Evolutionary conservation across 164 flowering plant species (phyloP).

Genomic region (Stephania japonica): DNA sequence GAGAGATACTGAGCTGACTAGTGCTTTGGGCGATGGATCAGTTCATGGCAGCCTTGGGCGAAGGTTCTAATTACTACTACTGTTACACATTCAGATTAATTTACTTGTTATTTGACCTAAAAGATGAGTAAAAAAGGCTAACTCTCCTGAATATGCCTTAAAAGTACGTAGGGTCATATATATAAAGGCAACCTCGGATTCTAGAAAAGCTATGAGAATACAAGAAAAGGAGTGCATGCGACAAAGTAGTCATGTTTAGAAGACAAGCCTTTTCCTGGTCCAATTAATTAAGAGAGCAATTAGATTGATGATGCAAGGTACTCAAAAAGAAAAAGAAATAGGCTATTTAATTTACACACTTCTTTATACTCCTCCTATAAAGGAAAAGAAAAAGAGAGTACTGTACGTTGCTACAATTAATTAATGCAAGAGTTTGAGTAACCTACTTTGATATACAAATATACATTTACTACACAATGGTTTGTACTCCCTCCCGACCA

Average conservation of each 20-base stretch:
- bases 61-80: background rate
- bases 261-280: background rate
- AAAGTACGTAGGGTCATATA: constrained; percentile 6
- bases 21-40: background rate
- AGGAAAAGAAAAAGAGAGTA: no score
- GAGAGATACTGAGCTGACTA: background rate
- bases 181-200: constrained; percentile 22
- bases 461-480: no score
- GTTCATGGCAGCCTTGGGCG: background rate
- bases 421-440: no score
- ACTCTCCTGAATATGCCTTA: background rate
- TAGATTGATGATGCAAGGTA: no score
- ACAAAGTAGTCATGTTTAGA: background rate
- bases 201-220: constrained; percentile 13
- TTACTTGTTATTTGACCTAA: constrained; percentile 10
- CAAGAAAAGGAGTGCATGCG: background rate
- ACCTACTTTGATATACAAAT: no score
- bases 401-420: no score
- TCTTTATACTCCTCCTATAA: no score
- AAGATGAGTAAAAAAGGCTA: constrained; percentile 6
- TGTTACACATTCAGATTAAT: background rate
- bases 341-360: no score
- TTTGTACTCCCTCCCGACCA: no score
- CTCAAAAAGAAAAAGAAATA: no score
- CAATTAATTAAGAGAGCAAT: background rate